Evolutionary conservation across 768 basidiomycete genomes (phyloP).

Genomic region (Pleurotus cornucopiae): DNA sequence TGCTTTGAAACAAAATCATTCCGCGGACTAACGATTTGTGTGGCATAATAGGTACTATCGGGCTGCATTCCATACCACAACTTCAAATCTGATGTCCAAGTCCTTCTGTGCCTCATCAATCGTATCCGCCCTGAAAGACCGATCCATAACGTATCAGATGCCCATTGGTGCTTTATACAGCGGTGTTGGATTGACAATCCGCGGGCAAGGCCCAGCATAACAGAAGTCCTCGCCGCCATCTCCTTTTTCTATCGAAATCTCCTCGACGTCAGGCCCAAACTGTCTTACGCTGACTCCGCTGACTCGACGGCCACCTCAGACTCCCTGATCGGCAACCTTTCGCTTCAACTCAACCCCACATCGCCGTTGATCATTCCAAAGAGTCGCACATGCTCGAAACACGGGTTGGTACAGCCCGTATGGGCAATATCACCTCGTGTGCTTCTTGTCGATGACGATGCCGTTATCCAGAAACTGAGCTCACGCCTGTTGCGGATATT

Average conservation of each 20-base stretch:
- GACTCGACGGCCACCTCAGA: background rate
- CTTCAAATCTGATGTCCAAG: constrained; percentile 3
- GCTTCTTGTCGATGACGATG: constrained; percentile 3
- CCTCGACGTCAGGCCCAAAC: background rate
- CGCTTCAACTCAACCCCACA: background rate
- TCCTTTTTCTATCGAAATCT: background rate
- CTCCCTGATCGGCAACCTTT: background rate
- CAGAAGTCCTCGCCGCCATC: constrained; percentile 8
- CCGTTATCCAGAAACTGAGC: constrained; percentile 5
- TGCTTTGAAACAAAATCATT: background rate
- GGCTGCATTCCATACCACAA: constrained; percentile 9
- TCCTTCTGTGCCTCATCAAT: constrained; percentile 6
- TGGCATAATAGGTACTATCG: constrained; percentile 5
- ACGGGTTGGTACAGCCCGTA: background rate
- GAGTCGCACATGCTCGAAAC: background rate
- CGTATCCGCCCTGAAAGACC: constrained; percentile 7
- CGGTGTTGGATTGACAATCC: constrained; percentile 8
- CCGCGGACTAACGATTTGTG: background rate
- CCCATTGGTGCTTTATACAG: constrained; percentile 10
- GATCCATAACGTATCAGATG: background rate
- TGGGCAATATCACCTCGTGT: constrained; percentile 6
- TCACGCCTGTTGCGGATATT: constrained; percentile 2
- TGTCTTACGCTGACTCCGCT: background rate
- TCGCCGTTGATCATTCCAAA: background rate
- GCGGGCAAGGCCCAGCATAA: constrained; percentile 5